phyloP scores from a whole-genome alignment of 192 early-diverging fungal genomes.

The Mortierella claussenii region DNA sequence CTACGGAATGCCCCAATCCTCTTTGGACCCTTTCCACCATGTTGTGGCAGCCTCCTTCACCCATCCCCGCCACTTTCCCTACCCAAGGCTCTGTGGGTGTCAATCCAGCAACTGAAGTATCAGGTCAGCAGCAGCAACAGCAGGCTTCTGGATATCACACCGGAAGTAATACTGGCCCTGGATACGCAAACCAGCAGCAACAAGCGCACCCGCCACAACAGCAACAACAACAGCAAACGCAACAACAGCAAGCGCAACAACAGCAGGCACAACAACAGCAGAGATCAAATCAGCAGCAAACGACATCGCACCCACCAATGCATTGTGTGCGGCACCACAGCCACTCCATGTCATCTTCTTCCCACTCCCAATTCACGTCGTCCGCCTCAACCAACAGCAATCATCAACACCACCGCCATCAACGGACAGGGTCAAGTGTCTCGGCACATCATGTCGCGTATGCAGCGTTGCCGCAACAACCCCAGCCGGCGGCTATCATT shows the following conservation, averaged over 20 bases:
- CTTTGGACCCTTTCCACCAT: conserved; percentile 46
- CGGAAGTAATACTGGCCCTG: too few species aligned
- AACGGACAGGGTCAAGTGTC: conserved; percentile 21
- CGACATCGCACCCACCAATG: conserved; percentile 17
- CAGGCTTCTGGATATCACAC: too few species aligned
- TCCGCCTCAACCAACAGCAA: too few species aligned
- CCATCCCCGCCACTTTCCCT: conserved; percentile 44
- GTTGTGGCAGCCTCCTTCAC: conserved; percentile 51
- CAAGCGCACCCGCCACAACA: conserved; percentile 8
- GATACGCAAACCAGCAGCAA: conserved; percentile 6
- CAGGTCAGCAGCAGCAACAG: conserved; percentile 6
- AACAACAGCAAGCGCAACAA: conserved; percentile 5
- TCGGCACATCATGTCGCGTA: conserved; percentile 35
- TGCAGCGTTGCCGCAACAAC: conserved; percentile 36
- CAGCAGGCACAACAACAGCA: conserved; percentile 21
- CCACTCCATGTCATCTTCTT: conserved; percentile 41
- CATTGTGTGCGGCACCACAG: conserved; percentile 35
- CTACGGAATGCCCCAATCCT: conserved; percentile 23
- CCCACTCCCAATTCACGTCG: conserved; percentile 20
- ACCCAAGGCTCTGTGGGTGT: too few species aligned
- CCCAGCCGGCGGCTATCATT: conserved; percentile 36
- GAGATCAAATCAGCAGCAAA: conserved; percentile 19
- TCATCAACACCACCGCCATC: conserved; percentile 30
- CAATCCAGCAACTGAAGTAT: not conserved
- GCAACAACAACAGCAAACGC: conserved; percentile 9